These are phyloP conservation scores for Nyctanthes arbortristis DNA, from an alignment of 257 asterid species.

Conservation along the genomic window DNA sequence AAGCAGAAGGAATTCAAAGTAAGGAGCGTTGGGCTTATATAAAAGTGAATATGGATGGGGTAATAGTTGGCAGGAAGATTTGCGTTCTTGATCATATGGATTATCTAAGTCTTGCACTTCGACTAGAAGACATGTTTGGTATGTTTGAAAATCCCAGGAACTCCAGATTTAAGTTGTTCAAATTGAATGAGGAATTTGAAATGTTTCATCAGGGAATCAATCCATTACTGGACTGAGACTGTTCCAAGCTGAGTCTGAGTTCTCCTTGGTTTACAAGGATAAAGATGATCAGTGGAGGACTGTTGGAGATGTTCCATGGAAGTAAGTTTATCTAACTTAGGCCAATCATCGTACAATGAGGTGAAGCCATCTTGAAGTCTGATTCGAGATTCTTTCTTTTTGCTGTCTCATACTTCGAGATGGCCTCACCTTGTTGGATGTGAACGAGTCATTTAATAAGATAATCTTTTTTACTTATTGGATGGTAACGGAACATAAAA, in stretches of 20 bases:
- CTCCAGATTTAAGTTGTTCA: not conserved
- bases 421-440: too few species aligned
- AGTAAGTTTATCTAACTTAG: constrained; percentile 52
- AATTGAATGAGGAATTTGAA: not conserved
- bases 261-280: constrained; percentile 66
- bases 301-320: constrained; percentile 80
- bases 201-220: constrained; percentile 48
- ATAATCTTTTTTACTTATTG: too few species aligned
- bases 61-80: constrained; percentile 78
- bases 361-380: too few species aligned
- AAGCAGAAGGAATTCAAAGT: constrained; percentile 61
- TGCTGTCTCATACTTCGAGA: too few species aligned
- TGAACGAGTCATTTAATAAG: too few species aligned
- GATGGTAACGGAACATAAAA: too few species aligned
- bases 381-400: not conserved
- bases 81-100: constrained; percentile 61
- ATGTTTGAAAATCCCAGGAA: constrained; percentile 11
- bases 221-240: constrained; percentile 51
- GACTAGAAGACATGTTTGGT: constrained; percentile 93
- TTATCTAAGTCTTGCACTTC: constrained; percentile 69
- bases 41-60: constrained; percentile 92
- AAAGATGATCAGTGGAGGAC: constrained; percentile 66
- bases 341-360: too few species aligned
- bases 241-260: constrained; percentile 58
- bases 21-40: constrained; percentile 57